Evolutionary conservation across 306 rosid genomes (phyloP).

Genomic region (Acacia confusa): DNA sequence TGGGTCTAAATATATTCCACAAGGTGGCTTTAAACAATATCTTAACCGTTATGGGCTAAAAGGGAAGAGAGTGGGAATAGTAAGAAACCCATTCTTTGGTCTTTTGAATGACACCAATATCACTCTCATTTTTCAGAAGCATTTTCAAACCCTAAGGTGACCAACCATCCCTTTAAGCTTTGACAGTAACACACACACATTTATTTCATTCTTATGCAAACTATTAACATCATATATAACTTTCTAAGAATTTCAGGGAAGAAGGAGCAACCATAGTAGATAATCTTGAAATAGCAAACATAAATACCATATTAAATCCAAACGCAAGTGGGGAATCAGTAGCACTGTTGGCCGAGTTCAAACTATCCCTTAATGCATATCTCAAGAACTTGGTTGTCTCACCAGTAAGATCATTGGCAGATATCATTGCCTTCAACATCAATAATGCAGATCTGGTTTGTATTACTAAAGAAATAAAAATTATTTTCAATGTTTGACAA

Average conservation of each 20-base stretch:
- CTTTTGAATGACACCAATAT: constrained; percentile 13
- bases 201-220: not conserved
- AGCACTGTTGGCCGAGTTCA: constrained; percentile 31
- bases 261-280: constrained; percentile 39
- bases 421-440: constrained; percentile 40
- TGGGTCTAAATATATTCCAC: constrained; percentile 40
- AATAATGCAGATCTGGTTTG: constrained; percentile 29
- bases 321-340: constrained; percentile 27
- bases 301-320: not conserved
- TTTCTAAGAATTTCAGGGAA: constrained; percentile 6
- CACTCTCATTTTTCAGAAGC: constrained; percentile 24
- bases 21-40: constrained; percentile 38
- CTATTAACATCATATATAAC: not conserved
- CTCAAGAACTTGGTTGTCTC: constrained; percentile 33
- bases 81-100: constrained; percentile 26
- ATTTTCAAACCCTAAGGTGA: constrained; percentile 38
- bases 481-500: not conserved
- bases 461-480: not conserved
- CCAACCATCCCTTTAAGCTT: not conserved
- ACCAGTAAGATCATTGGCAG: constrained; percentile 32
- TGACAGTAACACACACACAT: not conserved
- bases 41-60: constrained; percentile 33
- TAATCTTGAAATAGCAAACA: constrained; percentile 35
- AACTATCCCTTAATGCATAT: constrained; percentile 38
- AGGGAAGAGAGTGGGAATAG: constrained; percentile 48